Conservation (phyloP, 2,329 filamentous ascomycete species). For the Penicillium sp. region DNA sequence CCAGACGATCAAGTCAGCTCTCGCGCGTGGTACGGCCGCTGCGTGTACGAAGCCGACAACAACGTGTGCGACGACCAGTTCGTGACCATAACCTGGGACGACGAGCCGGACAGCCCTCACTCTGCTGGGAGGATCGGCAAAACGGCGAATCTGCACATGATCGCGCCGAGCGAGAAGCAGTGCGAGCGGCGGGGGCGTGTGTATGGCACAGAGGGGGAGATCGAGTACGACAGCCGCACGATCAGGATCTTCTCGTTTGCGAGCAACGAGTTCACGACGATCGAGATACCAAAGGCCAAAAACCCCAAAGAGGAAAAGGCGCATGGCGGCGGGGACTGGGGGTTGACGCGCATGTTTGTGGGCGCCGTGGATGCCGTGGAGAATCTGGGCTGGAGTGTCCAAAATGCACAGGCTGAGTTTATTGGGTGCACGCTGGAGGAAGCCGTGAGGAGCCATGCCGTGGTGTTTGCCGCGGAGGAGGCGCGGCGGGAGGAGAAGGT, state of each 20-base stretch:
- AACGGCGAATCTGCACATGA: constrained; percentile 89
- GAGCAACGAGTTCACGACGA: constrained; percentile 50
- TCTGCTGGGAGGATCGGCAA: constrained; percentile 77
- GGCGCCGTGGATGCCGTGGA: constrained; percentile 76
- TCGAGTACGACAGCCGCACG: constrained; percentile 73
- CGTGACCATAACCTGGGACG: constrained; percentile 84
- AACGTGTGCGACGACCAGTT: constrained; percentile 90
- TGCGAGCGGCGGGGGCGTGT: constrained; percentile 81
- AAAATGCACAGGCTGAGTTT: constrained; percentile 68
- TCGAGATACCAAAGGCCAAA: constrained; percentile 55
- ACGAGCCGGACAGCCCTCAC: constrained; percentile 48
- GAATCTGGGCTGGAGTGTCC: constrained; percentile 61
- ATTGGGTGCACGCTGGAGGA: constrained; percentile 85
- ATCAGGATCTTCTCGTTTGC: constrained; percentile 74
- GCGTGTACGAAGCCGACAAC: constrained; percentile 90
- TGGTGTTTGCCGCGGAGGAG: constrained; percentile 93
- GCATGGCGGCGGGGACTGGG: constrained; percentile 76
- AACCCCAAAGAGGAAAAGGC: constrained; percentile 52
- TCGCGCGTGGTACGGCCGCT: constrained; percentile 78
- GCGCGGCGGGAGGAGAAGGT: constrained; percentile 67
- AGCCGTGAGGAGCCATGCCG: constrained; percentile 79
- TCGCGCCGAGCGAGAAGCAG: constrained; percentile 80
- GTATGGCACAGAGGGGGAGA: constrained; percentile 82
- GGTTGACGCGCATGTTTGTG: constrained; percentile 78
- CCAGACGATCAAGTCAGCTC: constrained; percentile 51